These are phyloP conservation scores for Magnusiomyces ingens DNA, from an alignment of 1,139 yeast species.

Conservation along the genomic window DNA sequence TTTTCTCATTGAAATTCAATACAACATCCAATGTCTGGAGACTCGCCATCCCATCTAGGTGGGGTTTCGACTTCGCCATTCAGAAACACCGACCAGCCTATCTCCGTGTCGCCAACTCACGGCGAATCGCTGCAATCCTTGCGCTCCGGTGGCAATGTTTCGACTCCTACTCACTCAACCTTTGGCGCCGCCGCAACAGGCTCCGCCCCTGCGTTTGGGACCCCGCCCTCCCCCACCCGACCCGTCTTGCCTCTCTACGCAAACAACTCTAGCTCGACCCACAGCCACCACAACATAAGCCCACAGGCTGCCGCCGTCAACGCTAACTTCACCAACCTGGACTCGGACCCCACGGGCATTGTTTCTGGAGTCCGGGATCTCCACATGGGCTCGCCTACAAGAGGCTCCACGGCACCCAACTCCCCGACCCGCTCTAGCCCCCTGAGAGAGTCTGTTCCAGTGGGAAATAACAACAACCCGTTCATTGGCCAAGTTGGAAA, in stretches of 20 bases:
- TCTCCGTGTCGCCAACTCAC: no score
- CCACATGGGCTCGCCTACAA: slow-evolving; percentile 13
- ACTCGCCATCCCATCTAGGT: slow-evolving; percentile 17
- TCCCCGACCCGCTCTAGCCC: slow-evolving; percentile 4
- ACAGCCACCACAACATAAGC: slow-evolving; percentile 14
- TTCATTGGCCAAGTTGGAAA: no score
- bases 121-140: no score
- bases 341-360: slow-evolving; percentile 20
- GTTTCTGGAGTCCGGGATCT: slow-evolving; percentile 23
- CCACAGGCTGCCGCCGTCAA: background rate
- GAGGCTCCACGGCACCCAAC: background rate
- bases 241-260: no score
- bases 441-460: background rate
- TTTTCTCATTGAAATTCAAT: slow-evolving; percentile 5
- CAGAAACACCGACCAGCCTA: slow-evolving; percentile 3
- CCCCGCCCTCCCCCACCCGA: slow-evolving; percentile 15
- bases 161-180: background rate
- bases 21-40: slow-evolving; percentile 15
- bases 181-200: slow-evolving; percentile 17
- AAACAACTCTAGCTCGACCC: background rate
- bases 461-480: background rate
- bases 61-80: slow-evolving; percentile 16
- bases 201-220: slow-evolving; percentile 17
- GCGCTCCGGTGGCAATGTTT: no score
- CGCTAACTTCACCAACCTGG: no score